These are phyloP conservation scores for Rheum nobile DNA, from an alignment of 148 eudicot genomes.

Conservation along the genomic window DNA sequence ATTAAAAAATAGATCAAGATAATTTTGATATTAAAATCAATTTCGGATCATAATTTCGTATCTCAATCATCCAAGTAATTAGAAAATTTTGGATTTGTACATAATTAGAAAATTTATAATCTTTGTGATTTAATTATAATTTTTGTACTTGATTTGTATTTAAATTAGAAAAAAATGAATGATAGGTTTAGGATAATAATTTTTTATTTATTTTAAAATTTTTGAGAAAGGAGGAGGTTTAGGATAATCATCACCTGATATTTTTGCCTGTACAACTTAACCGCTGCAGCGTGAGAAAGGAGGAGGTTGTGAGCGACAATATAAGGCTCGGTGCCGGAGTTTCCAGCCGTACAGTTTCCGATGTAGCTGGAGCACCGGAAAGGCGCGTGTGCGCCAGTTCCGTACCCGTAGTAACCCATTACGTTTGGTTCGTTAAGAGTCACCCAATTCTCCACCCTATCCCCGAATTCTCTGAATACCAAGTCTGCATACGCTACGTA, in stretches of 20 bases:
- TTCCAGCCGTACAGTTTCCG: conserved; percentile 6
- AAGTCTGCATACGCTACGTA: neutral
- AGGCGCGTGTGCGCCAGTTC: neutral
- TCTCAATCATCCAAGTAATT: no score
- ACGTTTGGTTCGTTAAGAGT: conserved; percentile 6
- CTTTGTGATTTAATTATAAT: no score
- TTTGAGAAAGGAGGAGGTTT: no score
- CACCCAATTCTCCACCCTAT: conserved; percentile 6
- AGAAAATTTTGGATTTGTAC: no score
- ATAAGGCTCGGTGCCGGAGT: conserved; percentile 8
- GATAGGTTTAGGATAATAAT: no score
- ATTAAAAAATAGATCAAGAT: no score
- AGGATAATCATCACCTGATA: conserved; percentile 3
- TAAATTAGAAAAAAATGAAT: no score
- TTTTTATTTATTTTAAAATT: no score
- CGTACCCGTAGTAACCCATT: neutral
- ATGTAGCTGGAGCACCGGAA: neutral
- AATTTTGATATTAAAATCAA: no score
- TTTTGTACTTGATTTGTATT: no score
- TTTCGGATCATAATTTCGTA: no score
- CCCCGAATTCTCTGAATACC: conserved; percentile 3
- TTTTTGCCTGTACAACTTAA: neutral
- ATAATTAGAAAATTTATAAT: no score
- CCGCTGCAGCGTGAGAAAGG: conserved; percentile 4
- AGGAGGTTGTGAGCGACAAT: conserved; percentile 9